Base-by-base conservation (phyloP, 2,329 filamentous ascomycete genomes). In the Didymella glomerata region DNA sequence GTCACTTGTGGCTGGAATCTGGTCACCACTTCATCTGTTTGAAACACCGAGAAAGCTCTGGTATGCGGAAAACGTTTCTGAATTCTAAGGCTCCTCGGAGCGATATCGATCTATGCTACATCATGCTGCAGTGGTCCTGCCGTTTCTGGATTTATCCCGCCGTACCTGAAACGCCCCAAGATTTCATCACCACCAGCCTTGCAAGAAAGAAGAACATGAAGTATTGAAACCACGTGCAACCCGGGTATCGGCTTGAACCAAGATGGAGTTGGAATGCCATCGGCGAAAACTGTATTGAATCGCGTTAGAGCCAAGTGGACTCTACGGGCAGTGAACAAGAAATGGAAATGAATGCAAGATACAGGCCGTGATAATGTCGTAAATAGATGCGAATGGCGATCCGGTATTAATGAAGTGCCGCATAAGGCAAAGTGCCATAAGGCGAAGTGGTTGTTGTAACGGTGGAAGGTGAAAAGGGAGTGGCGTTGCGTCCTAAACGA, bases 171-270 rank as follows among this genome's bases (percentile, higher is more conserved):
- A 75, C 71, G 58, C 60, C 60, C 54, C 65, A 63, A 55, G 48
- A 59, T 48, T 47, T 54, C 56, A 61, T 64, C 63, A 56, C 54
- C 61, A 46, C 60, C 50, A 45, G 44, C 45, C 48, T 61, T 36
- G 54, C 58, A 46, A 60, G 53, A 57, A 61, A 56, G 44, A 57
- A 63, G 63, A 65, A 38, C 9, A 40, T 50, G 32, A 64, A 53
- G 61, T 67, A 57, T 58, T 65, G 63, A 63, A 67, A 63, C 57
- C 54, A 67, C 49, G 53, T 60, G 57, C 62, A 54, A 51, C 61
- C 61, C 62, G 72, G 72, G 70, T 74, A 74, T 74, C 66, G 64
- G 58, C 65, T 66, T 63, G 60, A 62, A 62, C 60, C 48, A 64
- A 62, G 61, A 62, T 36, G 61, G 61, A 64, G 64, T 32, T 40